These are phyloP conservation scores for Beauveria sp. DNA, from an alignment of 2,329 filamentous ascomycete species.

Conservation along the genomic window DNA sequence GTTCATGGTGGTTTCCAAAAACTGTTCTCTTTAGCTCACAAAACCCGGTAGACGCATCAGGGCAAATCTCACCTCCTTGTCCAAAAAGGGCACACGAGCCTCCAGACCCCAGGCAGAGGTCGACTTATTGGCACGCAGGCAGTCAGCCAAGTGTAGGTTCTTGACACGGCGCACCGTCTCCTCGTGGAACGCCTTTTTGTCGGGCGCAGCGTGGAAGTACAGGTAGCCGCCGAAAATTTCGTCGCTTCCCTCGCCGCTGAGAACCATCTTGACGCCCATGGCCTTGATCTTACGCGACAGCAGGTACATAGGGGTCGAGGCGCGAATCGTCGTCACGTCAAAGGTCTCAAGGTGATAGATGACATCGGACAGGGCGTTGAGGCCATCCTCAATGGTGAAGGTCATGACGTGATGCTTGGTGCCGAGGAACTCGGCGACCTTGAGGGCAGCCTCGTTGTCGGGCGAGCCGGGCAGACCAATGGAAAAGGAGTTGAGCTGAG, in stretches of 20 bases:
- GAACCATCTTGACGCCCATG: slow-evolving; percentile 98
- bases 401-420: slow-evolving; percentile 98
- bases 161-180: slow-evolving; percentile 93
- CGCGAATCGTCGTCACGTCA: slow-evolving; percentile 96
- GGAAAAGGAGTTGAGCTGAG: slow-evolving; percentile 96
- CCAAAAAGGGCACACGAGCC: slow-evolving; percentile 94
- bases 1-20: slow-evolving; percentile 88
- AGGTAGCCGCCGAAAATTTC: slow-evolving; percentile 98
- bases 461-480: slow-evolving; percentile 91
- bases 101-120: slow-evolving; percentile 97
- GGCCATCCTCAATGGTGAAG: slow-evolving; percentile 93
- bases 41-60: not conserved
- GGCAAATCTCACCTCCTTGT: slow-evolving; percentile 61
- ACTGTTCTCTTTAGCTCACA: slow-evolving; percentile 40
- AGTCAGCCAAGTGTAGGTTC: slow-evolving; percentile 94
- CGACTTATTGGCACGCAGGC: slow-evolving; percentile 96
- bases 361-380: slow-evolving; percentile 94
- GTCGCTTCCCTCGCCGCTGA: slow-evolving; percentile 92
- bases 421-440: slow-evolving; percentile 93
- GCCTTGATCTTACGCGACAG: slow-evolving; percentile 98
- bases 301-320: slow-evolving; percentile 97
- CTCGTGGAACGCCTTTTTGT: slow-evolving; percentile 87
- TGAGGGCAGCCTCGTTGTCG: slow-evolving; percentile 82
- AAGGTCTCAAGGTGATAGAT: slow-evolving; percentile 98
- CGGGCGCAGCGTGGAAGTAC: slow-evolving; percentile 93